These are phyloP conservation scores for Yamadazyma blattariae DNA, from an alignment of 1,139 yeast genomes.

Conservation along the genomic window DNA sequence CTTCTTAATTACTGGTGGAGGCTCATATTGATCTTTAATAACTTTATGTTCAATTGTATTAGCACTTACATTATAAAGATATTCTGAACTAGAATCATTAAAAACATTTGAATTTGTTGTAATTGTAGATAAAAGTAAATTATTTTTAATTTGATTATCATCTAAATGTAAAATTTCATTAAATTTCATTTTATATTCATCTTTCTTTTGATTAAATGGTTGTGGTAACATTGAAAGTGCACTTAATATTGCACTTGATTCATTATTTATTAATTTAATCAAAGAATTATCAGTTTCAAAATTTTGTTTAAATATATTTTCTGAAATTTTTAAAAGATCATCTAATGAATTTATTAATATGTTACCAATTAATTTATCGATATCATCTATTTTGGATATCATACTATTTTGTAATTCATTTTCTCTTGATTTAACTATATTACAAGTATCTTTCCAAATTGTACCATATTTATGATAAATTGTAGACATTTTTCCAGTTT, in stretches of 20 bases:
- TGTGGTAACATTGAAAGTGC: slow-evolving; percentile 12
- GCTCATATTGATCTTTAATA: background rate
- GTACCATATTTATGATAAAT: slow-evolving; percentile 27
- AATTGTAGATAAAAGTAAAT: background rate
- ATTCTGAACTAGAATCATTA: slow-evolving; percentile 11
- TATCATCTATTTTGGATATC: slow-evolving; percentile 2
- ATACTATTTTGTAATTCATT: slow-evolving; percentile 17
- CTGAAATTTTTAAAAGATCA: slow-evolving; percentile 4
- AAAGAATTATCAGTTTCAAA: slow-evolving; percentile 1
- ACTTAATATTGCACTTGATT: slow-evolving; percentile 10
- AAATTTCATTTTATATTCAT: slow-evolving; percentile 5
- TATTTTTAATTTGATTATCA: background rate
- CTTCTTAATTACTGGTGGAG: background rate
- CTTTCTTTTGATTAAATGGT: slow-evolving; percentile 1
- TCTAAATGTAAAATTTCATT: background rate
- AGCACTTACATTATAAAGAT: slow-evolving; percentile 13
- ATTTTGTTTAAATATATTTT: background rate
- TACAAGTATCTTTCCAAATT: slow-evolving; percentile 39
- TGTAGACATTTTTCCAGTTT: slow-evolving; percentile 27
- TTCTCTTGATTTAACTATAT: slow-evolving; percentile 28
- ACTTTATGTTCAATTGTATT: slow-evolving; percentile 16
- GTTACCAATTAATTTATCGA: slow-evolving; percentile 7
- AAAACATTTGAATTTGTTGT: background rate
- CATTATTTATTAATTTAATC: slow-evolving; percentile 9
- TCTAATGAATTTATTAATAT: slow-evolving; percentile 8